Percentiles rank a stretch among this genome's conserved stretches.
Evolutionary conservation across 2,329 filamentous ascomycete species (phyloP).

Genomic region (Exophiala bonariae): DNA sequence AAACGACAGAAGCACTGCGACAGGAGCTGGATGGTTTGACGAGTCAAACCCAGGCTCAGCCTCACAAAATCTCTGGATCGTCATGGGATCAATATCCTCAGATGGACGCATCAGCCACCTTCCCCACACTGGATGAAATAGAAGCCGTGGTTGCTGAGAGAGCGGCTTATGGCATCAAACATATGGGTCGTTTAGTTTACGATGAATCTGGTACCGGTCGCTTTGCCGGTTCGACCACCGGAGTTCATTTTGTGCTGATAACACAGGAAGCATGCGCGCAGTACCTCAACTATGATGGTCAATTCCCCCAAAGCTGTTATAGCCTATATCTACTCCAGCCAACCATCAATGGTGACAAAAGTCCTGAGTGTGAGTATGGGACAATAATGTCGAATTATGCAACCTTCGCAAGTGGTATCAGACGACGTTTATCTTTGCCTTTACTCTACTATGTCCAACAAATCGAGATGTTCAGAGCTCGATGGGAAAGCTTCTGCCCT

Average conservation of each 20-base stretch:
- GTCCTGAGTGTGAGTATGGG: too few relatives aligned
- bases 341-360: background rate
- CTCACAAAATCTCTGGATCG: background rate
- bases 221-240: conserved; percentile 1
- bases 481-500: conserved; percentile 1
- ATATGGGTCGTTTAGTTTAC: conserved; percentile 1
- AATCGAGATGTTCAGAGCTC: background rate
- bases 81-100: background rate
- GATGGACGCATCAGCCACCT: background rate
- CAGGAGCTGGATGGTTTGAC: background rate
- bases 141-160: background rate
- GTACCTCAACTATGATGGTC: background rate
- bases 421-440: background rate
- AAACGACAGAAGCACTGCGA: background rate
- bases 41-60: background rate
- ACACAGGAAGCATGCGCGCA: background rate
- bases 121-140: background rate
- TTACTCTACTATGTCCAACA: background rate
- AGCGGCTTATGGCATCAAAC: background rate
- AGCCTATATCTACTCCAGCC: background rate
- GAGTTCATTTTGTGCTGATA: background rate
- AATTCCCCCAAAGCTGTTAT: background rate
- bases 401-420: too few relatives aligned
- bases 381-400: too few relatives aligned
- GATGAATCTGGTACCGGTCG: background rate